Evolutionary conservation across 176 grass and related monocot species (phyloP).

Genomic region (Triticum aestivum): DNA sequence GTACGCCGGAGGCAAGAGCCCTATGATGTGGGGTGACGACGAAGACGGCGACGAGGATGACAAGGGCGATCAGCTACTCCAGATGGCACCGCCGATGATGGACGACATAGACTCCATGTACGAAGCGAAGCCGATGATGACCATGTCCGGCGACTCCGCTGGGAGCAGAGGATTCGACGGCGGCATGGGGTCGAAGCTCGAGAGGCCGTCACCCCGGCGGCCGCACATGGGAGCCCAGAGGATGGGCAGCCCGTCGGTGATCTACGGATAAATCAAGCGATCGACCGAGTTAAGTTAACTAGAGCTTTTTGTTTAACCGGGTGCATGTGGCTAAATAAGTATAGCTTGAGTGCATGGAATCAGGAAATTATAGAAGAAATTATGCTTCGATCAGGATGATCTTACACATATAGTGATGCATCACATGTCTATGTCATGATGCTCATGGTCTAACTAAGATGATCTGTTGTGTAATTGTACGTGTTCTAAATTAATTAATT

Average conservation of each 20-base stretch:
- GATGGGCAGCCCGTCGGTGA: slow-evolving; percentile 66
- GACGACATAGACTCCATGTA: slow-evolving; percentile 80
- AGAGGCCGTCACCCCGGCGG: slow-evolving; percentile 72
- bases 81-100: slow-evolving; percentile 57
- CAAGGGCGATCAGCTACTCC: slow-evolving; percentile 66
- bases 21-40: slow-evolving; percentile 73
- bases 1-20: slow-evolving; percentile 54
- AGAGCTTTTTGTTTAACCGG: slow-evolving; percentile 32
- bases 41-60: slow-evolving; percentile 42
- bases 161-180: slow-evolving; percentile 66
- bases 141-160: slow-evolving; percentile 52
- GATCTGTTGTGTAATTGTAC: slow-evolving; percentile 37
- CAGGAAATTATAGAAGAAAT: slow-evolving; percentile 14
- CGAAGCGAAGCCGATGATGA: slow-evolving; percentile 64
- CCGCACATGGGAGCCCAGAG: slow-evolving; percentile 55
- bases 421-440: slow-evolving; percentile 44
- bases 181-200: slow-evolving; percentile 39
- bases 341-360: slow-evolving; percentile 32
- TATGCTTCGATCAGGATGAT: slow-evolving; percentile 42
- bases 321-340: slow-evolving; percentile 46
- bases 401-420: slow-evolving; percentile 40
- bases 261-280: slow-evolving; percentile 54
- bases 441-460: slow-evolving; percentile 41
- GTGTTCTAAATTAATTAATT: slow-evolving; percentile 5
- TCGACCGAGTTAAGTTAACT: slow-evolving; percentile 2